Evolutionary conservation across 2,329 filamentous ascomycete genomes (phyloP), one percentile per base, ranked within the genome.

Genomic region (Tolypocladium ovalisporum): DNA sequence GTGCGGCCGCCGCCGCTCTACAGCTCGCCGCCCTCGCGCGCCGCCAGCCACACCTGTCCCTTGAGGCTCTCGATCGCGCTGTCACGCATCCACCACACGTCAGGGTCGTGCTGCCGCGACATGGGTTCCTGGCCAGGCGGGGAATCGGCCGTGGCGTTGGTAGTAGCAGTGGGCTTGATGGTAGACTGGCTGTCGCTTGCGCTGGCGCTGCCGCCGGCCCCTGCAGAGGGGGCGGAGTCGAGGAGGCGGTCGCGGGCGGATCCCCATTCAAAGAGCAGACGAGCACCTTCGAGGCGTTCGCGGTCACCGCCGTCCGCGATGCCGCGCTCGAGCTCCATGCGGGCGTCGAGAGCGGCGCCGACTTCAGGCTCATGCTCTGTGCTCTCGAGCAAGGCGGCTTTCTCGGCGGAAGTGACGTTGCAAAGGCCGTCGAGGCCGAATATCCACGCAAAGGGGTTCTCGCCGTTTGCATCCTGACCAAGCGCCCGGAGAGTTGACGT

Each of bases 401-500:
- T 80, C 65, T 96, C 90, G 0, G 86, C 83, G 55, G 87, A 76
- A 68, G 75, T 88, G 68, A 77, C 82, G 61, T 62, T 72, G 66
- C 64, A 69, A 58, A 75, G 88, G 66, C 58, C 79, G 62, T 80
- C 76, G 0, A 90, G 78, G 1, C 77, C 72, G 67, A 96, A 90
- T 1, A 96, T 68, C 87, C 89, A 93, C 60, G 87, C 84, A 65
- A 93, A 82, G 0, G 88, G 76, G 4, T 73, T 67, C 10, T 67
- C 59, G 22, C 64, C 64, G 37, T 68, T 66, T 5, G 64, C 61
- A 36, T 65, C 67, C 60, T 62, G 70, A 57, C 88, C 89, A 34
- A 95, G 78, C 0, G 89, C 88, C 3, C 86, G 80, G 17, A 96
- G 78, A 0, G 90, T 90, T 0, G 88, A 85, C 6, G 82, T 79